phyloP scores from a whole-genome alignment of 1,284 basidiomycete genomes.

The Apiotrichum gracile region DNA sequence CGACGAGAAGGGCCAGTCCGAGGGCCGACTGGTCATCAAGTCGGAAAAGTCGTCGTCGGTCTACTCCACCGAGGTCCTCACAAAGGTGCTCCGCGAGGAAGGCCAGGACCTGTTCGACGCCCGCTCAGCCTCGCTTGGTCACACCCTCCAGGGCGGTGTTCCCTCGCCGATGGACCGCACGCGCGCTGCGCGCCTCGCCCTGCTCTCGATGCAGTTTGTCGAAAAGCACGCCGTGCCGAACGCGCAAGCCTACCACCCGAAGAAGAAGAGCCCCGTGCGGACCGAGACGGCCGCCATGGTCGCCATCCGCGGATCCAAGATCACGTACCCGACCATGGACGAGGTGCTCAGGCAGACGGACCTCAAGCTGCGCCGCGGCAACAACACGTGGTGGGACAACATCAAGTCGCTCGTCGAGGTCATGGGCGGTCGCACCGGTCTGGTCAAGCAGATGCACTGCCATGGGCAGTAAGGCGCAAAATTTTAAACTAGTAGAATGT shows the following conservation, averaged over 20 bases:
- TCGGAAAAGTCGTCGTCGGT: slow-evolving; percentile 81
- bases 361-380: slow-evolving; percentile 81
- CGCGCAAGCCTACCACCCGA: slow-evolving; percentile 24
- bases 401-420: slow-evolving; percentile 66
- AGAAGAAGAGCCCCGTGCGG: slow-evolving; percentile 22
- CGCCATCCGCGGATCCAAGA: slow-evolving; percentile 72
- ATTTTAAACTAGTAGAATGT: not conserved
- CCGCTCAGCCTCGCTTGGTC: slow-evolving; percentile 86
- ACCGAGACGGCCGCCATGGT: slow-evolving; percentile 71
- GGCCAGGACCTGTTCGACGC: slow-evolving; percentile 88
- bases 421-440: slow-evolving; percentile 49
- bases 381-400: slow-evolving; percentile 71
- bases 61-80: slow-evolving; percentile 88
- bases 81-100: slow-evolving; percentile 91
- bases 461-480: not conserved
- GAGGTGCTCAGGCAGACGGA: slow-evolving; percentile 83
- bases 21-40: slow-evolving; percentile 89
- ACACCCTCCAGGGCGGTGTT: slow-evolving; percentile 91
- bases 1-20: slow-evolving; percentile 81
- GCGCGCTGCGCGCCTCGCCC: slow-evolving; percentile 79
- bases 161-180: slow-evolving; percentile 92
- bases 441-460: slow-evolving; percentile 17
- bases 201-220: slow-evolving; percentile 91
- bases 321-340: slow-evolving; percentile 74
- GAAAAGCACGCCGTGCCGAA: slow-evolving; percentile 64